These are phyloP conservation scores for Starmerella stellata DNA, from an alignment of 805 yeast species.

Conservation along the genomic window DNA sequence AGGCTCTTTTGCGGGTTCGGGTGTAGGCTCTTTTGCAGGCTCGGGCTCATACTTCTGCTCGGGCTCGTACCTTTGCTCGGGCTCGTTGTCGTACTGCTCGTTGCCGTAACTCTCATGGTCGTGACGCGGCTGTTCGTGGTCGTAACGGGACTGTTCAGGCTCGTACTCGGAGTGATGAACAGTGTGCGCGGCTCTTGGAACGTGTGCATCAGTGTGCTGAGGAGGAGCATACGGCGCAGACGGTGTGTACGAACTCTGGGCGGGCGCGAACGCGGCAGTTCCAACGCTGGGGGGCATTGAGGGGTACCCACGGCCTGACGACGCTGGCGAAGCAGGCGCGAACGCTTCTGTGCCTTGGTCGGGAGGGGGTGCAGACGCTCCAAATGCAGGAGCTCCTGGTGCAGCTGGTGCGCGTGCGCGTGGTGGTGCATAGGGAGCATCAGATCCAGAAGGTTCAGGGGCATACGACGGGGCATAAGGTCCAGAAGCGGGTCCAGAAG, in stretches of 20 bases:
- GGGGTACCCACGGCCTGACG: not conserved
- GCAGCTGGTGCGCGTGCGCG: too few relatives aligned
- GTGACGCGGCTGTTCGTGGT: too few relatives aligned
- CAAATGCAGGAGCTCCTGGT: too few relatives aligned
- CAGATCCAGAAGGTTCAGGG: too few relatives aligned
- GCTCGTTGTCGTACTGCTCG: not conserved
- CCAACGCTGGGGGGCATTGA: not conserved
- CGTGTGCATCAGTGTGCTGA: not conserved
- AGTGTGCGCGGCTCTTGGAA: not conserved
- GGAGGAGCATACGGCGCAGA: not conserved
- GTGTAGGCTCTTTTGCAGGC: constrained; percentile 10
- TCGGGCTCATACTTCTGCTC: constrained; percentile 4
- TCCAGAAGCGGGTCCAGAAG: too few relatives aligned
- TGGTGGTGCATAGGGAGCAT: too few relatives aligned
- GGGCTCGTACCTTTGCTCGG: not conserved
- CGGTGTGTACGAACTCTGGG: not conserved
- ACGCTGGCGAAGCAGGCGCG: not conserved
- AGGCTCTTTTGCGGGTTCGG: constrained; percentile 9
- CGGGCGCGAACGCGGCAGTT: not conserved
- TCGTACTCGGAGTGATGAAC: not conserved
- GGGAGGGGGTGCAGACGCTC: too few relatives aligned
- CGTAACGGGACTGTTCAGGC: not conserved
- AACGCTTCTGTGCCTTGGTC: too few relatives aligned
- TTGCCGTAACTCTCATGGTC: too few relatives aligned
- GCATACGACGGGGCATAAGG: too few relatives aligned